Evolutionary conservation across 441 rosid genomes (phyloP), one percentile per base, ranked within the genome.

Genomic region (Hura crepitans): DNA sequence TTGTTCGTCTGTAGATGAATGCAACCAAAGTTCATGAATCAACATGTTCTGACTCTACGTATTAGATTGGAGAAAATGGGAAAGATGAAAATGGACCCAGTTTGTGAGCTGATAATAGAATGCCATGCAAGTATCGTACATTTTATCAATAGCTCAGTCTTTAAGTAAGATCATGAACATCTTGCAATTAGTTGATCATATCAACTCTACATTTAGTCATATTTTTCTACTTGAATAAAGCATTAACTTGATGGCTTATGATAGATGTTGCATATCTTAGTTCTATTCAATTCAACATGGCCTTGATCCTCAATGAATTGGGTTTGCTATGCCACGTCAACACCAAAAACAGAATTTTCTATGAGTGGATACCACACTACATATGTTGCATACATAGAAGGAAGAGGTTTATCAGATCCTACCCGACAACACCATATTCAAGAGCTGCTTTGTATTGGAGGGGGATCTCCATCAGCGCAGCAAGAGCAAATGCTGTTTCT

Each of bases 381-480:
- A 7, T 13, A 15, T 27, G 14, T 51, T 51, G 56, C 54, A 39
- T 15, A 45, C 25, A 39, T 20, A 45, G 57, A 31, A 70, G 23
- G 65, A 55, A 71, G 17, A 12, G 35, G 17, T 54, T 46, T 66
- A 43, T 33, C 15, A n/a, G 50, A 69, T 55, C 81, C 46, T 85
- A 89, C 97, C 97, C 92, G 22, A 89, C 78, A 63, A 90, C 43
- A 13, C 78, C 69, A 35, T 84, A 76, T 68, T 89, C 95, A 35
- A 67, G 59, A 25, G 83, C 76, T 69, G 96, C 97, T 76, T 78
- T 90, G 69, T 85, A 90, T 67, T 93, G 98, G 30, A 85, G 10
- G 3, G 96, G 97, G 39, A 91, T 86, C 85, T 93, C 98, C 98
- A 93, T 93, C 49, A 93, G 79, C 20, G 98, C 94, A 69, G 96